Conservation (phyloP, 1,284 basidiomycete genomes). For the Sutorius eximius region DNA sequence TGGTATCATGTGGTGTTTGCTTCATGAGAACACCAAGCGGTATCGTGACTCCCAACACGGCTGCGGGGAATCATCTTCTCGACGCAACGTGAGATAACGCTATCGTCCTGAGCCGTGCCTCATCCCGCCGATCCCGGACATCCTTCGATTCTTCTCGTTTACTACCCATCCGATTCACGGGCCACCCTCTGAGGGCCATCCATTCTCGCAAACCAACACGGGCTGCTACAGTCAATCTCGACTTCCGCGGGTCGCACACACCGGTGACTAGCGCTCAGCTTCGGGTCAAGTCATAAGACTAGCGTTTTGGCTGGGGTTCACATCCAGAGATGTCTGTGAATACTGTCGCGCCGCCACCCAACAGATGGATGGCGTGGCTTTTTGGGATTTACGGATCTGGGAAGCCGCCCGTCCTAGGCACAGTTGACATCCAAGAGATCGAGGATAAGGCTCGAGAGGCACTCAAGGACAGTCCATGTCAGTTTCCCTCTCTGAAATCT, state of each 20-base stretch:
- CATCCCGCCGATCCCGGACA: not conserved
- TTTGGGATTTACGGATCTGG: slow-evolving; percentile 26
- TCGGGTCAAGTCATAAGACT: not conserved
- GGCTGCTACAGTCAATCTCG: not conserved
- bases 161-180: not conserved
- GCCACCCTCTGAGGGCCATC: not conserved
- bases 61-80: not conserved
- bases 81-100: not conserved
- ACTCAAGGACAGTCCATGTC: slow-evolving; percentile 41
- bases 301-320: not conserved
- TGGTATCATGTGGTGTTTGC: not conserved
- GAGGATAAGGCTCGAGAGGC: slow-evolving; percentile 45
- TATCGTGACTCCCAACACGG: not conserved
- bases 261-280: not conserved
- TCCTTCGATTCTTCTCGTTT: not conserved
- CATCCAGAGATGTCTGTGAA: slow-evolving; percentile 19
- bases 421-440: slow-evolving; percentile 43
- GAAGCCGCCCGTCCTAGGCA: slow-evolving; percentile 38
- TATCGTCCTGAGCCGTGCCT: no score
- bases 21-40: not conserved
- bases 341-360: slow-evolving; percentile 21
- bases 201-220: not conserved
- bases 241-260: not conserved
- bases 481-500: not conserved
- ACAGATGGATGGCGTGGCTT: slow-evolving; percentile 24